Percentiles rank a stretch among this genome's conserved stretches.
These are phyloP conservation scores for Tolypocladium capitatum DNA, from an alignment of 2,329 filamentous ascomycete genomes.

Conservation along the genomic window DNA sequence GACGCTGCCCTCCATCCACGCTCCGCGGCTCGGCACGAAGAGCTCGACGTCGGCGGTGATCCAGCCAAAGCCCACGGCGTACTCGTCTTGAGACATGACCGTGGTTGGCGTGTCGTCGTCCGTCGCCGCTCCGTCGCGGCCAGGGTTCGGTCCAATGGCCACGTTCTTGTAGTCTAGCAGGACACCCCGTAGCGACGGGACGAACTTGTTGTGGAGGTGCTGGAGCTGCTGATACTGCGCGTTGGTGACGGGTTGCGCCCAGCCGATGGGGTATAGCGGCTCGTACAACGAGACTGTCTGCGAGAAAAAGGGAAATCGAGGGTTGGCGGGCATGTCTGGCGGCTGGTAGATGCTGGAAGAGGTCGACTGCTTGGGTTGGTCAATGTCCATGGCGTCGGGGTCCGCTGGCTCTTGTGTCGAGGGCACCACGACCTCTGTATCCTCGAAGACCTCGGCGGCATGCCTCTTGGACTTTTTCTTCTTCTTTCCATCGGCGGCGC, in stretches of 20 bases:
- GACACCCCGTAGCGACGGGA: slow-evolving; percentile 59
- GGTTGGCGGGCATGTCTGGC: slow-evolving; percentile 23
- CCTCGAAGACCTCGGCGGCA: slow-evolving; percentile 12
- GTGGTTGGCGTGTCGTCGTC: slow-evolving; percentile 34
- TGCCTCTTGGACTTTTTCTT: slow-evolving; percentile 19
- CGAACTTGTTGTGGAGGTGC: slow-evolving; percentile 64
- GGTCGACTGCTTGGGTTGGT: slow-evolving; percentile 13
- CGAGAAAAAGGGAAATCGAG: slow-evolving; percentile 58
- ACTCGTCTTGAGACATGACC: slow-evolving; percentile 56
- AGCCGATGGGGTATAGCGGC: slow-evolving; percentile 57
- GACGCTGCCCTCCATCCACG: slow-evolving; percentile 65
- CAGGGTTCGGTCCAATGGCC: slow-evolving; percentile 47
- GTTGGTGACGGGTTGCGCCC: slow-evolving; percentile 55
- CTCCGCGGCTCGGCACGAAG: slow-evolving; percentile 62
- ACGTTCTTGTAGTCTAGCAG: slow-evolving; percentile 61
- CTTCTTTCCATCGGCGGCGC: slow-evolving; percentile 16
- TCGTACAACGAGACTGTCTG: slow-evolving; percentile 74
- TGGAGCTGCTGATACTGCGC: slow-evolving; percentile 62
- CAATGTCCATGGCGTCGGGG: slow-evolving; percentile 26
- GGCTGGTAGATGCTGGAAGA: slow-evolving; percentile 23
- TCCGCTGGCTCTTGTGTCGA: slow-evolving; percentile 8
- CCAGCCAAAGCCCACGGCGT: slow-evolving; percentile 77
- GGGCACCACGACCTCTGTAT: slow-evolving; percentile 6
- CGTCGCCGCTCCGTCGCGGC: slow-evolving; percentile 30
- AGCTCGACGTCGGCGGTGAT: slow-evolving; percentile 77